These are phyloP conservation scores for Chlamydomonas eustigma DNA, from an alignment of 139 green algal genomes.

Conservation along the genomic window DNA sequence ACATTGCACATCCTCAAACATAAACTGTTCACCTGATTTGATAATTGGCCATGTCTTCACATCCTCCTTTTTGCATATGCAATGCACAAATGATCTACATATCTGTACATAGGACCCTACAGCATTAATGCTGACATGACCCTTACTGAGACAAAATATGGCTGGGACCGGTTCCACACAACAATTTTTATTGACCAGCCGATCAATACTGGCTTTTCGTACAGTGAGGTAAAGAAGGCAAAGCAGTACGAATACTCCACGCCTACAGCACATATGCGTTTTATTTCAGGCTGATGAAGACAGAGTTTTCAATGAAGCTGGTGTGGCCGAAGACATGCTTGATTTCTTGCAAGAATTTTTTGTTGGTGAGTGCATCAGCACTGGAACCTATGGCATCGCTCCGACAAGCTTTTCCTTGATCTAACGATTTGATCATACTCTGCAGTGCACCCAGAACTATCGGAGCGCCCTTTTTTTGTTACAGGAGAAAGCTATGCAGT, in stretches of 20 bases:
- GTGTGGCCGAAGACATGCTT: slow-evolving; percentile 89
- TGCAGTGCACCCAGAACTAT: slow-evolving; percentile 64
- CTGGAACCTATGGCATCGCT: not conserved
- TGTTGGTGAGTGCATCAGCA: slow-evolving; percentile 3
- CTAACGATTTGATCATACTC: no score
- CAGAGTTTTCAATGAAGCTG: slow-evolving; percentile 41
- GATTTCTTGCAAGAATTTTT: slow-evolving; percentile 91
- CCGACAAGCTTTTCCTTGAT: no score
- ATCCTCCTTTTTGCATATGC: no score
- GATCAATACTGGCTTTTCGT: slow-evolving; percentile 91
- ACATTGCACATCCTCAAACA: no score
- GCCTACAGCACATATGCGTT: no score
- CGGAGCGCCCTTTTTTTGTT: slow-evolving; percentile 72
- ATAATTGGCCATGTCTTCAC: no score
- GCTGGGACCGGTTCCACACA: slow-evolving; percentile 37
- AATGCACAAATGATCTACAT: no score
- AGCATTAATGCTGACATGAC: no score
- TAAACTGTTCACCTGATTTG: no score
- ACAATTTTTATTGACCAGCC: slow-evolving; percentile 91
- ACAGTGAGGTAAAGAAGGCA: slow-evolving; percentile 54
- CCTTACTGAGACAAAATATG: slow-evolving; percentile 65
- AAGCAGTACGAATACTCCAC: no score
- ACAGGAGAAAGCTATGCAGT: slow-evolving; percentile 85
- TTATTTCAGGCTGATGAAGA: slow-evolving; percentile 50
- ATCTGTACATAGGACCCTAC: no score